Evolutionary conservation across 129 eudicot species (phyloP).

Genomic region (Cynara cardunculus): DNA sequence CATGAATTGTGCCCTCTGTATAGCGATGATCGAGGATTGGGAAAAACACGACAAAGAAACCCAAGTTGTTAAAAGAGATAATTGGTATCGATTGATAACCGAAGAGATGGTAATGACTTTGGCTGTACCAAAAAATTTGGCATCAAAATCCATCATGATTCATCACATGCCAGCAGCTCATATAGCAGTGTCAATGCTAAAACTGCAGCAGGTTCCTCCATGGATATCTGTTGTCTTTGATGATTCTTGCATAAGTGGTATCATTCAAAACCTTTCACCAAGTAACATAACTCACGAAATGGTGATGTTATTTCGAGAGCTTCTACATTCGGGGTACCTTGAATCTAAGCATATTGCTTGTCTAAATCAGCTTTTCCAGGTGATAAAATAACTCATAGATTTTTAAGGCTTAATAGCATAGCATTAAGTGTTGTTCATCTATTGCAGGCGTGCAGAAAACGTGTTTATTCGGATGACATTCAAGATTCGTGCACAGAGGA

Average conservation of each 20-base stretch:
- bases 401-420: neutral
- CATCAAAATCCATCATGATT: constrained; percentile 50
- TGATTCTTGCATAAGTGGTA: constrained; percentile 54
- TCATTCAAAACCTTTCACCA: constrained; percentile 60
- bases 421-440: neutral
- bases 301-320: constrained; percentile 61
- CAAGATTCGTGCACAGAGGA: constrained; percentile 37
- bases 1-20: constrained; percentile 59
- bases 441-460: constrained; percentile 68
- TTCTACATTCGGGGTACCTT: constrained; percentile 50
- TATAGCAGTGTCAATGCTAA: constrained; percentile 57
- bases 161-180: constrained; percentile 74
- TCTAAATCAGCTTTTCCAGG: constrained; percentile 76
- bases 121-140: constrained; percentile 48
- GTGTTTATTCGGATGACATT: constrained; percentile 35
- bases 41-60: constrained; percentile 27
- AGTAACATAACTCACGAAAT: constrained; percentile 53
- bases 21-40: constrained; percentile 61
- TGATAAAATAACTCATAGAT: constrained; percentile 14
- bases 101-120: constrained; percentile 79
- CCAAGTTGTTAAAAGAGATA: constrained; percentile 18
- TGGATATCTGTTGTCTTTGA: constrained; percentile 76
- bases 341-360: constrained; percentile 62
- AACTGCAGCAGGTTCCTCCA: constrained; percentile 38
- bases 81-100: constrained; percentile 68